Evolutionary conservation across 257 asterid species (phyloP).

Genomic region (Nicotiana sylvestris): DNA sequence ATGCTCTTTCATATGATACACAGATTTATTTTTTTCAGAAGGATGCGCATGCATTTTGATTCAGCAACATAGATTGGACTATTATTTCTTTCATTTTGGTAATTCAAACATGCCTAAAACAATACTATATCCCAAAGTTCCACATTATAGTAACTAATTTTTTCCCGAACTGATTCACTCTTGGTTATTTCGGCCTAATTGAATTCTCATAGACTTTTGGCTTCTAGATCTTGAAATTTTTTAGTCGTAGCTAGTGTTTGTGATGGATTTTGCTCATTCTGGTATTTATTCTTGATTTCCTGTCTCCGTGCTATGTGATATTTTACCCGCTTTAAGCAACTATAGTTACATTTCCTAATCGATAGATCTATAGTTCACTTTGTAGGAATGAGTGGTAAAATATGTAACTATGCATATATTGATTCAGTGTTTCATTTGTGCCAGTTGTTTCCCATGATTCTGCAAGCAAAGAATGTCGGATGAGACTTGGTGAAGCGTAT

Average conservation of each 20-base stretch:
- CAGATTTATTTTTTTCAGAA: neutral
- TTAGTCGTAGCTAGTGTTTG: neutral
- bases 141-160: neutral
- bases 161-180: neutral
- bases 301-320: neutral
- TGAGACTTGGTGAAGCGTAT: conserved; percentile 69
- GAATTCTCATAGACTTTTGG: neutral
- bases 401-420: neutral
- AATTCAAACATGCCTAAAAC: neutral
- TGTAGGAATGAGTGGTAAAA: neutral
- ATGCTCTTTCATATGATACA: neutral
- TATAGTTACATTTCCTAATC: neutral
- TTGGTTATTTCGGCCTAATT: neutral
- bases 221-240: neutral
- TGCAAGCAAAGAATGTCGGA: conserved; percentile 85
- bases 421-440: neutral
- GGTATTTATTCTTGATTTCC: neutral
- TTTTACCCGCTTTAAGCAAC: neutral
- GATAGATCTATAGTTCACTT: neutral
- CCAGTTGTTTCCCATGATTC: conserved; percentile 70
- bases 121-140: neutral
- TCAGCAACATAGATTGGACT: neutral
- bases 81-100: neutral
- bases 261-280: neutral
- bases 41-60: neutral